Evolutionary conservation across 805 yeast species (phyloP), one percentile per base, ranked within the genome.

Genomic region (Saccharomycopsis sp.): DNA sequence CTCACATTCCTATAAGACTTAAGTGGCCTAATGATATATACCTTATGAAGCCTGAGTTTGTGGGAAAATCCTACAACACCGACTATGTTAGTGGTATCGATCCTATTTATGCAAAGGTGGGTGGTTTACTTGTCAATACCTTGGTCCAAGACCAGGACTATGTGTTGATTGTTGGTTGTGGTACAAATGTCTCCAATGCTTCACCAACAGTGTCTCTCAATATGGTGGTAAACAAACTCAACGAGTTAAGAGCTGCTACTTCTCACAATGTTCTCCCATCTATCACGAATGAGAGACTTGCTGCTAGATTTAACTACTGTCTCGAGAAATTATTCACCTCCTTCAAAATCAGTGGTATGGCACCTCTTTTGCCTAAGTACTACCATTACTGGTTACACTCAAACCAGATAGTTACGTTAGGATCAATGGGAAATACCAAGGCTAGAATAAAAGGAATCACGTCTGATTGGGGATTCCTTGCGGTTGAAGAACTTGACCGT

Each of bases 11-110:
- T 0, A 76, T 93, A 15, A 78, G 83, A 55, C 78, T 94, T 60
- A 94, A 94, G 69, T 94, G 99, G 99, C 99, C 99, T 1, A 94
- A 94, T 69, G 99, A 94, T 70, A 73, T 94, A 14, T 94, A 89
- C 68, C 83, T 86, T 2, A 69, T 83, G 65, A 83, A 81, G 57
- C 96, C 96, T 0, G 84, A 83, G 56, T 80, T 73, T 63, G 78
- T 78, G 50, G 67, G 68, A 1, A 64, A 68, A 19, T 60, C 62
- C 42, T 55, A 50, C 38, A 63, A 64, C 3, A 59, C 59, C 2
- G 64, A 68, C 1, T 61, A 69, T 29, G 58, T 64, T 20, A 75
- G 77, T 34, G 84, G 82, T 15, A 77, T 78, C 58, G 90, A 86
- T 52, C 85, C 84, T 38, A 81, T 83, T 3, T 87, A 82, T 69